Percentiles rank a stretch among this genome's conserved stretches.
These are phyloP conservation scores for Hapsidospora chrysogenum DNA, from an alignment of 495 filamentous ascomycete species.

Conservation along the genomic window DNA sequence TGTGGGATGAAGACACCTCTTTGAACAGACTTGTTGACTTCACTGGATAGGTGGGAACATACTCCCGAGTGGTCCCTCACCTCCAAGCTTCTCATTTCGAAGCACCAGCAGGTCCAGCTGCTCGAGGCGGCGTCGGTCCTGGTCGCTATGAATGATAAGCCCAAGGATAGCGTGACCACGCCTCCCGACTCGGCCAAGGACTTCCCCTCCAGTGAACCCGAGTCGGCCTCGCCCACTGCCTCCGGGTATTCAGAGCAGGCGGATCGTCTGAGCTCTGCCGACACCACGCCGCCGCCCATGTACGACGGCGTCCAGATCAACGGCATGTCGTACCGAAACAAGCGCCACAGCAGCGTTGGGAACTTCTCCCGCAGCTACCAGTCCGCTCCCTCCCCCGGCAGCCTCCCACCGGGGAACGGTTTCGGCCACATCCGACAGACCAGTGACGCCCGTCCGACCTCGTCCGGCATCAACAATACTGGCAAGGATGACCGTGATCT, in stretches of 20 bases:
- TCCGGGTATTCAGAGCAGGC: slow-evolving; percentile 59
- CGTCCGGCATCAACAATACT: slow-evolving; percentile 42
- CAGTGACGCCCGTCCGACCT: slow-evolving; percentile 41
- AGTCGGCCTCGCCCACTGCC: slow-evolving; percentile 57
- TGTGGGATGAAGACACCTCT: not conserved
- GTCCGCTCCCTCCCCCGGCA: slow-evolving; percentile 43
- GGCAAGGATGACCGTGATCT: slow-evolving; percentile 63
- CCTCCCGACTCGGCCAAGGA: slow-evolving; percentile 44
- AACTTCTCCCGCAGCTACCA: slow-evolving; percentile 74
- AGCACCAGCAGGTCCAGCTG: slow-evolving; percentile 97
- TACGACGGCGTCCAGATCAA: slow-evolving; percentile 31
- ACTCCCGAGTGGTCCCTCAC: slow-evolving; percentile 96
- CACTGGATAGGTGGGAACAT: slow-evolving; percentile 84
- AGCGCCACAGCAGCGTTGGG: slow-evolving; percentile 49
- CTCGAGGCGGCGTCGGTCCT: slow-evolving; percentile 91
- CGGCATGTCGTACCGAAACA: slow-evolving; percentile 14
- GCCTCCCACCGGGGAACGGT: slow-evolving; percentile 25
- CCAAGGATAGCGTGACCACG: slow-evolving; percentile 30
- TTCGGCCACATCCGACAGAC: slow-evolving; percentile 39
- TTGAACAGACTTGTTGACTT: slow-evolving; percentile 20
- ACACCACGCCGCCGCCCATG: slow-evolving; percentile 55
- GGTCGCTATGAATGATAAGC: slow-evolving; percentile 66
- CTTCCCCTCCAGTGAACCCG: slow-evolving; percentile 57
- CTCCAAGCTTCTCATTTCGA: slow-evolving; percentile 95
- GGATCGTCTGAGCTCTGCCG: slow-evolving; percentile 50